phyloP scores from a whole-genome alignment of 768 basidiomycete species.

The Lentinula lateritia region DNA sequence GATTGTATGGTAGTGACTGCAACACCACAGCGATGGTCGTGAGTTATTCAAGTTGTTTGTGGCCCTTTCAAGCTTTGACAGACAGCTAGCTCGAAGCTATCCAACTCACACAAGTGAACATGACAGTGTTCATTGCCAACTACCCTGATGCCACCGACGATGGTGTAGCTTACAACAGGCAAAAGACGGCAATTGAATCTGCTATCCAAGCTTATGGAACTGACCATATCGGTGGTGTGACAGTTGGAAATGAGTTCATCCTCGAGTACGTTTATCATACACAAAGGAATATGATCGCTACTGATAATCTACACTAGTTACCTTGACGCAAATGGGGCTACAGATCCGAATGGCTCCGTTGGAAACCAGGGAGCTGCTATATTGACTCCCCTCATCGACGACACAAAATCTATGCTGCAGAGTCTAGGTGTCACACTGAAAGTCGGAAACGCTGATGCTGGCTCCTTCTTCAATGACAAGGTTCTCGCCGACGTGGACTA shows the following conservation, averaged over 20 bases:
- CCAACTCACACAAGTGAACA: constrained; percentile 79
- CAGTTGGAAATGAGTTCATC: constrained; percentile 91
- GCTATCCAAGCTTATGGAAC: constrained; percentile 77
- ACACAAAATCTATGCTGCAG: constrained; percentile 53
- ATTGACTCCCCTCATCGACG: constrained; percentile 60
- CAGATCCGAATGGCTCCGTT: constrained; percentile 49
- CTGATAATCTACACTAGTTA: constrained; percentile 37
- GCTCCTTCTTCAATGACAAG: constrained; percentile 71
- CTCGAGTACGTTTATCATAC: constrained; percentile 47
- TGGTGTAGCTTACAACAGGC: constrained; percentile 63
- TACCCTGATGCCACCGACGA: constrained; percentile 56
- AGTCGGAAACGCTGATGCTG: constrained; percentile 83
- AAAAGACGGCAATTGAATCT: constrained; percentile 55
- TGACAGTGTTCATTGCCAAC: constrained; percentile 78
- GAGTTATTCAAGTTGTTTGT: constrained; percentile 17
- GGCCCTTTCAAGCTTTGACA: neutral
- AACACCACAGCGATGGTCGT: constrained; percentile 76
- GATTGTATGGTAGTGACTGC: constrained; percentile 85
- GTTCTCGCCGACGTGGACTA: constrained; percentile 64
- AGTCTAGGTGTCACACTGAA: constrained; percentile 55
- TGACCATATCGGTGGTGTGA: constrained; percentile 71
- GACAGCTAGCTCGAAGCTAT: constrained; percentile 75
- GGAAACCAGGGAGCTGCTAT: constrained; percentile 59
- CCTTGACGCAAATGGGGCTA: constrained; percentile 42
- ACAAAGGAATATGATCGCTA: neutral